Evolutionary conservation across 495 filamentous ascomycete genomes (phyloP).

Genomic region (Aspergillus asperescens): DNA sequence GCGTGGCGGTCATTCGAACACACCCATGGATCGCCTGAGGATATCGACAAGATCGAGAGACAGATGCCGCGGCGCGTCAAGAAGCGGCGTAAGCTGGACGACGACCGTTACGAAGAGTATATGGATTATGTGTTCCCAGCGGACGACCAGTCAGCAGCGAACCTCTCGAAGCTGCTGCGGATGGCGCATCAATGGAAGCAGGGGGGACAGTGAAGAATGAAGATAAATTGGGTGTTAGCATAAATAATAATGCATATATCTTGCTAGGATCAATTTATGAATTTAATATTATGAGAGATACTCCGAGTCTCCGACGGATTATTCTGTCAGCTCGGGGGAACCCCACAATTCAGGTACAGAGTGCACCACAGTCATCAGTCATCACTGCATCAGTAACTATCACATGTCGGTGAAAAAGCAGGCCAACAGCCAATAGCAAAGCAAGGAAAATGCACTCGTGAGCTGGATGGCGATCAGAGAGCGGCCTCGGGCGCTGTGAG

Average conservation of each 20-base stretch:
- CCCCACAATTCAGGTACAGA: background rate
- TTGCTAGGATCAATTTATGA: too few species aligned
- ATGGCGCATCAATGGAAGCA: slow-evolving; percentile 90
- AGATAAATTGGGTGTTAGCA: background rate
- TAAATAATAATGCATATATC: background rate
- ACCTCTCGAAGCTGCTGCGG: slow-evolving; percentile 74
- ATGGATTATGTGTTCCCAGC: slow-evolving; percentile 96
- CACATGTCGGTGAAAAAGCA: background rate
- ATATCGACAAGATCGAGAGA: slow-evolving; percentile 77
- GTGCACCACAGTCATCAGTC: background rate
- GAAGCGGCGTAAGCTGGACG: slow-evolving; percentile 89
- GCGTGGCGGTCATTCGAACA: slow-evolving; percentile 89
- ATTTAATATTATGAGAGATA: too few species aligned
- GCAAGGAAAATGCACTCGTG: background rate
- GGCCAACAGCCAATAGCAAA: background rate
- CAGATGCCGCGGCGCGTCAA: slow-evolving; percentile 94
- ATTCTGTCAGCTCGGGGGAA: background rate
- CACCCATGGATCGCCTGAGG: slow-evolving; percentile 69
- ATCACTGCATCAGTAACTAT: background rate
- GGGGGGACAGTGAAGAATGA: slow-evolving; percentile 18
- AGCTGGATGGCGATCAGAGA: background rate
- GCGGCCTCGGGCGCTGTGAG: background rate
- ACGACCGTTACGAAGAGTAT: slow-evolving; percentile 96
- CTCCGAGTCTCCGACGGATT: background rate
- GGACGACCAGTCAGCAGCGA: slow-evolving; percentile 83